Conservation (phyloP, 148 eudicot genomes). For the Fallopia convolvulus region DNA sequence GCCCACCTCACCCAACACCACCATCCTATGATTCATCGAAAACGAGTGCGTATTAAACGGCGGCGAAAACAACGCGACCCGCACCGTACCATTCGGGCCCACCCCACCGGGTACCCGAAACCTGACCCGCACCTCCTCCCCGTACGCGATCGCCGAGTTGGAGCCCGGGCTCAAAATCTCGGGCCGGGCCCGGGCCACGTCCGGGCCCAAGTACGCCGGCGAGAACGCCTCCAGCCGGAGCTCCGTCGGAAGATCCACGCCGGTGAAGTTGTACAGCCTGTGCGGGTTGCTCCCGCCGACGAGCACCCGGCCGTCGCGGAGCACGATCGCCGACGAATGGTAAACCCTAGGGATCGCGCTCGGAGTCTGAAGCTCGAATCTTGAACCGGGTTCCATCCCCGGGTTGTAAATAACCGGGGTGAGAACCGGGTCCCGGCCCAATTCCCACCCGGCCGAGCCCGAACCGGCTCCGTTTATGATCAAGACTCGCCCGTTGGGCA, state of each 20-base stretch:
- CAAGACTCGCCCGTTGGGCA: slow-evolving; percentile 60
- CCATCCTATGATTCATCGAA: slow-evolving; percentile 73
- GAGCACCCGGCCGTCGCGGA: slow-evolving; percentile 62
- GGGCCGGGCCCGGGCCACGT: slow-evolving; percentile 29
- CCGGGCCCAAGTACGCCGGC: slow-evolving; percentile 47
- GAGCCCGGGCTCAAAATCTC: slow-evolving; percentile 25
- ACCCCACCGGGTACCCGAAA: slow-evolving; percentile 18
- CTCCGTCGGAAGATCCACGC: slow-evolving; percentile 55
- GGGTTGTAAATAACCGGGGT: slow-evolving; percentile 52
- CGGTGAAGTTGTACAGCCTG: slow-evolving; percentile 44
- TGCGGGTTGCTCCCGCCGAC: slow-evolving; percentile 95
- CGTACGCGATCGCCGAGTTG: slow-evolving; percentile 35
- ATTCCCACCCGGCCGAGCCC: slow-evolving; percentile 91
- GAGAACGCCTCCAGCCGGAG: slow-evolving; percentile 54
- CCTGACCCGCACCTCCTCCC: slow-evolving; percentile 31
- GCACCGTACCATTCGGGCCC: not conserved
- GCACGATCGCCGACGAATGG: slow-evolving; percentile 58
- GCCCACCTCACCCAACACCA: slow-evolving; percentile 23
- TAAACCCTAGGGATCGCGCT: slow-evolving; percentile 49
- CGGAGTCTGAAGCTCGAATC: slow-evolving; percentile 44
- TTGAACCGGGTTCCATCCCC: slow-evolving; percentile 15
- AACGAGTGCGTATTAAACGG: slow-evolving; percentile 64
- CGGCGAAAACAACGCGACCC: slow-evolving; percentile 53
- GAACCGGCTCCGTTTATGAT: slow-evolving; percentile 62
- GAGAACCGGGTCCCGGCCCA: slow-evolving; percentile 48